Base-by-base conservation (phyloP, 1,284 basidiomycete genomes). In the Austropuccinia psidii region DNA sequence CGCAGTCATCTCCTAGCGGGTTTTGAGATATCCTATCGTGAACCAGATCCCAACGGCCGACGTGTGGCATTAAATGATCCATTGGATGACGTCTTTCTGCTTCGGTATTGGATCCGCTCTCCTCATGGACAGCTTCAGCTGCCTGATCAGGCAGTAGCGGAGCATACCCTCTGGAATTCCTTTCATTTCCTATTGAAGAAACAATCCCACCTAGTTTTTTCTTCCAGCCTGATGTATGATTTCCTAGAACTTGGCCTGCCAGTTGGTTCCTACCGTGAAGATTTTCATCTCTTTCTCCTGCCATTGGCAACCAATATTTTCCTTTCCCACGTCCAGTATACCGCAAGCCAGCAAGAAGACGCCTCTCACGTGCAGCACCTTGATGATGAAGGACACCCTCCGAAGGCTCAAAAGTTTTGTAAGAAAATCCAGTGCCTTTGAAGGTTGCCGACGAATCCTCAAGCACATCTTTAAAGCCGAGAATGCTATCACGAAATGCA, bases 401-500 rank as follows among this genome's bases (percentile, higher is more conserved):
- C 45, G 90, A 91, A 0, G 95, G 94, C 79, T 98, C 95, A 79
- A 95, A 98, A 45, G 90, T 90, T 73, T 93, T 88, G 81, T 98
- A 98, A 62, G 91, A 90, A 84, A 98, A 93, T 0, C 93, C 91
- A 76, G 90, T 86, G 1, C 95, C 95, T 19, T 86, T 85, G 9
- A 97, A 83, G 0, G 95, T 98, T 15, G 87, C 84, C 76, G 90
- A 88, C 15, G 86, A 86, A 81, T 98, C 95, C 78, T 91, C 88
- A 69, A 91, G 83, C 39, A 99, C 90, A 79, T 99, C 96, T 76
- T 87, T 87, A 68, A 89, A 76, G 0, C 93, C 91, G 76, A 92
- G 45, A 11, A 74, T 66, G 49, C 78, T 77, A 70, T 99, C 95
- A 2, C 90, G 85, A 76, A 94, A 84, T 0, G 96, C 95, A 79